Evolutionary conservation across 495 filamentous ascomycete genomes (phyloP).

Genomic region (Xylaria intraflava): DNA sequence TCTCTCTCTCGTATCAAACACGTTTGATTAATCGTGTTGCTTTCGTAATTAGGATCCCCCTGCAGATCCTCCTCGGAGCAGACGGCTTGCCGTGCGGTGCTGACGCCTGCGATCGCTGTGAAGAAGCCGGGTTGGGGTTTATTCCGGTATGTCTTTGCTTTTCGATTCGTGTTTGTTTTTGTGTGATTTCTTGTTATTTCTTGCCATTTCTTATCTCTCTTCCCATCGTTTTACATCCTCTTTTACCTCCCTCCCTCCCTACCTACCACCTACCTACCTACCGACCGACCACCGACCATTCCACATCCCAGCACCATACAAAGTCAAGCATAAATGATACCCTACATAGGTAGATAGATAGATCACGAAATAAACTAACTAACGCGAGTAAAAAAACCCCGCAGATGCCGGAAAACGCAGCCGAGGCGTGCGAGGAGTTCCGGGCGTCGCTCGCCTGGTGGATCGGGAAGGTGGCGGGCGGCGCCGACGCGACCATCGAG

Average conservation of each 20-base stretch:
- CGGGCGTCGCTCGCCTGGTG: not conserved
- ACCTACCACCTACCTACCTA: not conserved
- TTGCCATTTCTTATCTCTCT: not conserved
- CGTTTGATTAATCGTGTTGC: not conserved
- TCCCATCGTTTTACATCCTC: not conserved
- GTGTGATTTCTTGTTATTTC: not conserved
- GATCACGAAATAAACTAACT: not conserved
- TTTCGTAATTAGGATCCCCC: not conserved
- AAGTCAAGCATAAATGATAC: too few species aligned
- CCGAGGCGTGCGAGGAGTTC: slow-evolving; percentile 1
- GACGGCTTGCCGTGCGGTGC: not conserved
- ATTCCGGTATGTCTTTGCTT: not conserved
- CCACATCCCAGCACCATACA: too few species aligned
- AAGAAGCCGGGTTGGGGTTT: not conserved
- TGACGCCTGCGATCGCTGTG: not conserved
- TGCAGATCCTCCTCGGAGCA: not conserved
- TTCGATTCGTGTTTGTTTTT: too few species aligned
- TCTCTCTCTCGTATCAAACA: not conserved
- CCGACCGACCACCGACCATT: too few species aligned
- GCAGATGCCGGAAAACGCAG: not conserved
- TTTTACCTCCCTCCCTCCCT: not conserved
- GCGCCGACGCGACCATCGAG: not conserved
- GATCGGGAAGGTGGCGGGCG: not conserved
- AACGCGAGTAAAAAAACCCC: not conserved
- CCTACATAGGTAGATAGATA: too few species aligned